A percentile compares a stretch with the other conserved stretches of the same genome.
Conservation (phyloP, 2,329 filamentous ascomycete genomes). For the Colletotrichum sojae region DNA sequence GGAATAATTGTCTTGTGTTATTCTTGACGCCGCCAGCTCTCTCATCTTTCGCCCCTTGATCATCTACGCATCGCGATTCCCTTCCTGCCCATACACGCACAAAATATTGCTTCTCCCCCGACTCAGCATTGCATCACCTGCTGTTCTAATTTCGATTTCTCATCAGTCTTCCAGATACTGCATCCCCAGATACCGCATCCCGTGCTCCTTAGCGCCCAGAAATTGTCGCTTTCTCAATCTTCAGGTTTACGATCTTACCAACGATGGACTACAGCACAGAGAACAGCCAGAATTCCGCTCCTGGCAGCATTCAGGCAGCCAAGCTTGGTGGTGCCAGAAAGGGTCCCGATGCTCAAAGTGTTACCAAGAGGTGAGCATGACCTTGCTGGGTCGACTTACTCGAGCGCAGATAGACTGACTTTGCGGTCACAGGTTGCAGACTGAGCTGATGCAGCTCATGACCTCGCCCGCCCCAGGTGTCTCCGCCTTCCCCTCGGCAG, state of each 20-base stretch:
- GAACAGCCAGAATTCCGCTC: constrained; percentile 77
- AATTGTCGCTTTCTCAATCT: not conserved
- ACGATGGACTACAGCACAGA: constrained; percentile 62
- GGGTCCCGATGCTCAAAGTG: constrained; percentile 78
- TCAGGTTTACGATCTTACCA: constrained; percentile 2
- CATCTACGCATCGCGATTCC: constrained; percentile 11
- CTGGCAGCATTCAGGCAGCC: constrained; percentile 71
- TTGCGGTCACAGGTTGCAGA: constrained; percentile 79
- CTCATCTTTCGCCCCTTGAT: constrained; percentile 28
- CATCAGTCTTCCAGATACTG: constrained; percentile 2
- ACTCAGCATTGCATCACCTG: constrained; percentile 18
- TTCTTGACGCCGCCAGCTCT: constrained; percentile 23
- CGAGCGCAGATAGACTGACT: constrained; percentile 17
- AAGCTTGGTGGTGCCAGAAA: constrained; percentile 73
- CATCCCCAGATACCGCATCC: constrained; percentile 14
- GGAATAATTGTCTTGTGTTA: constrained; percentile 30
- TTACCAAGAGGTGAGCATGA: constrained; percentile 79
- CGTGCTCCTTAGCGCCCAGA: not conserved
- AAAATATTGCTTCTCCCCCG: not conserved
- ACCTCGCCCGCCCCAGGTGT: constrained; percentile 92
- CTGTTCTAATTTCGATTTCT: constrained; percentile 7
- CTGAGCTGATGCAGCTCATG: constrained; percentile 99
- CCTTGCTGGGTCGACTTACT: constrained; percentile 28
- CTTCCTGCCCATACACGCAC: constrained; percentile 18
- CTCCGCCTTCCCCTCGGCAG: constrained; percentile 92